Conservation (phyloP, 1,139 yeast genomes). For the Geotrichum restrictum region DNA sequence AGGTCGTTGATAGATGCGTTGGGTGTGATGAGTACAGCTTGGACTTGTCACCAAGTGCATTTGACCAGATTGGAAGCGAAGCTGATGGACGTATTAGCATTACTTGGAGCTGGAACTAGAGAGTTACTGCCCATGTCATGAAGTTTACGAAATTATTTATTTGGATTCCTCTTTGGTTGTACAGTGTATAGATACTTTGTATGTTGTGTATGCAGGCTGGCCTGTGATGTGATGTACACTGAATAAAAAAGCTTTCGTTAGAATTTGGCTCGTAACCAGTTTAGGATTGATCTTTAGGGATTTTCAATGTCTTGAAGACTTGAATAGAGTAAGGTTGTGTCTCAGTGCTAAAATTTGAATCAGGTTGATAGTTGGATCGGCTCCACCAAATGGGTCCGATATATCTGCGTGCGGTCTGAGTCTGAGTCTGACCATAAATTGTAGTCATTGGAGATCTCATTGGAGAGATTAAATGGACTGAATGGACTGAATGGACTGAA, state of each 20-base stretch:
- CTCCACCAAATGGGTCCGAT: no score
- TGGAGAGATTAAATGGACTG: no score
- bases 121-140: not conserved
- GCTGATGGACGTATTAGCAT: constrained; percentile 48
- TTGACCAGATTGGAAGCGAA: constrained; percentile 43
- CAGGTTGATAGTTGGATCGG: no score
- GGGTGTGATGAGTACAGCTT: constrained; percentile 48
- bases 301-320: no score
- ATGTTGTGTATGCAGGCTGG: not conserved
- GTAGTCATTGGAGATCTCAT: no score
- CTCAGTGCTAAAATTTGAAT: no score
- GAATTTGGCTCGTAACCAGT: no score
- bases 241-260: not conserved
- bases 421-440: no score
- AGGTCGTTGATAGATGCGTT: constrained; percentile 53
- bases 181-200: not conserved
- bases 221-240: not conserved
- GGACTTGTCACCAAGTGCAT: constrained; percentile 55
- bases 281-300: no score
- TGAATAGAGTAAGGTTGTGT: no score
- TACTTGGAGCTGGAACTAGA: constrained; percentile 41
- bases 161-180: not conserved
- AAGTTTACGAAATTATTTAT: constrained; percentile 2
- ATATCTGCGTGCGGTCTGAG: no score
- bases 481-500: no score